These are phyloP conservation scores for Triangularia verruculosa DNA, from an alignment of 2,329 filamentous ascomycete species.

Conservation along the genomic window DNA sequence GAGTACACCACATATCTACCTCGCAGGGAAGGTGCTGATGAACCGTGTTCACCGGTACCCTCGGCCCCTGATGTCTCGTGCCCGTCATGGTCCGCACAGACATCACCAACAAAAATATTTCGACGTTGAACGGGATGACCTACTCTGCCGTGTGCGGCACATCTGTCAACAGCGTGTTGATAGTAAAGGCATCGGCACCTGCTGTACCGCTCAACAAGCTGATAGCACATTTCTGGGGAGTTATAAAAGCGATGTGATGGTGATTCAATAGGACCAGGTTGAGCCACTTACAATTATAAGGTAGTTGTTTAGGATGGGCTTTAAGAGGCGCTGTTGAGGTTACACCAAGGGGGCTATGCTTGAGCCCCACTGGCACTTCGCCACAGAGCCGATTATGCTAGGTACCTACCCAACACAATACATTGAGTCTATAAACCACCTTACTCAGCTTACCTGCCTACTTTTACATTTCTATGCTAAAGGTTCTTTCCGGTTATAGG, in stretches of 20 bases:
- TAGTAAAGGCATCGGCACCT: background rate
- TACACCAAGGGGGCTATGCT: background rate
- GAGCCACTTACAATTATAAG: no score
- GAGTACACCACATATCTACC: background rate
- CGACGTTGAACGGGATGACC: background rate
- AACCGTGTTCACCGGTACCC: background rate
- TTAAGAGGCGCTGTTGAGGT: background rate
- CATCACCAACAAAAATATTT: background rate
- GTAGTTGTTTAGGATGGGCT: no score
- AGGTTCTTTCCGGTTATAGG: no score
- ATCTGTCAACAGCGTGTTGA: background rate
- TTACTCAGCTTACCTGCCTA: no score
- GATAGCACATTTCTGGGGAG: background rate
- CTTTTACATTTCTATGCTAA: no score
- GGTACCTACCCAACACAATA: no score
- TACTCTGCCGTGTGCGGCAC: background rate
- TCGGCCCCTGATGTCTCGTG: background rate
- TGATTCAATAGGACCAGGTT: no score
- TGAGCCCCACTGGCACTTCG: no score
- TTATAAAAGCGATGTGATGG: background rate
- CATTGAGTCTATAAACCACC: no score
- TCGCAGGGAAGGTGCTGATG: background rate
- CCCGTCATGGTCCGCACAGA: background rate
- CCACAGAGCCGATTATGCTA: no score
- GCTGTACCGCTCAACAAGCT: background rate